These are phyloP conservation scores for Hypomyces perniciosus DNA, from an alignment of 2,329 filamentous ascomycete genomes.

Conservation along the genomic window DNA sequence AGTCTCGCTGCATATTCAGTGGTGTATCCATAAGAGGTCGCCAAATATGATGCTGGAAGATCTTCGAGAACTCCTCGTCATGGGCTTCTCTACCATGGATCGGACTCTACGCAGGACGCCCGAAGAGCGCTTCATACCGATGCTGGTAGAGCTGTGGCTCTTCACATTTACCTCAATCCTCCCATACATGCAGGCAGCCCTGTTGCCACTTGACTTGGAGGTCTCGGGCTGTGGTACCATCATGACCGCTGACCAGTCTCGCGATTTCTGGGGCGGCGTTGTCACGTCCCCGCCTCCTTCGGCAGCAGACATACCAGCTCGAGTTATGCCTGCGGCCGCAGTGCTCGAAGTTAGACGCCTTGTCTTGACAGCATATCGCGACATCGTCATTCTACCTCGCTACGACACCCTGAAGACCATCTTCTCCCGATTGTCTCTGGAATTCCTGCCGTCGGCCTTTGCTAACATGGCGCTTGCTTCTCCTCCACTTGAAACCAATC, in stretches of 20 bases:
- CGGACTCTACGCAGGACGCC: constrained; percentile 71
- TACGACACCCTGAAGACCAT: constrained; percentile 85
- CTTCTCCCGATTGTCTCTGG: constrained; percentile 82
- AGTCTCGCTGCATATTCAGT: constrained; percentile 71
- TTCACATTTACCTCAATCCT: constrained; percentile 85
- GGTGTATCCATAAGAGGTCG: constrained; percentile 67
- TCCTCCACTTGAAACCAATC: constrained; percentile 44
- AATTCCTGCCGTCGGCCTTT: constrained; percentile 58
- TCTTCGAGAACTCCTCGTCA: constrained; percentile 65
- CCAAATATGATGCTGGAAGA: constrained; percentile 71
- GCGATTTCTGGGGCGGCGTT: constrained; percentile 83
- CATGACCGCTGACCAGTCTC: constrained; percentile 70
- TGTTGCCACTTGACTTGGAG: constrained; percentile 86
- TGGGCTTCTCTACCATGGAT: constrained; percentile 81
- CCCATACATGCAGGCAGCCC: constrained; percentile 92
- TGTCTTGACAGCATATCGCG: constrained; percentile 80
- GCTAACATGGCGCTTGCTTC: constrained; percentile 48
- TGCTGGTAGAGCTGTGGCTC: constrained; percentile 90
- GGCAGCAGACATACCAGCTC: constrained; percentile 26
- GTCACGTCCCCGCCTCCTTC: constrained; percentile 36
- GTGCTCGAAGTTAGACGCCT: constrained; percentile 83
- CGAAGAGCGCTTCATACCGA: constrained; percentile 83
- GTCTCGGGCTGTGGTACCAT: constrained; percentile 79
- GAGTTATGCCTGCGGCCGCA: constrained; percentile 42
- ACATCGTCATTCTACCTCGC: constrained; percentile 79